Conservation (phyloP, 768 basidiomycete genomes). For the Tylopilus balloui region DNA sequence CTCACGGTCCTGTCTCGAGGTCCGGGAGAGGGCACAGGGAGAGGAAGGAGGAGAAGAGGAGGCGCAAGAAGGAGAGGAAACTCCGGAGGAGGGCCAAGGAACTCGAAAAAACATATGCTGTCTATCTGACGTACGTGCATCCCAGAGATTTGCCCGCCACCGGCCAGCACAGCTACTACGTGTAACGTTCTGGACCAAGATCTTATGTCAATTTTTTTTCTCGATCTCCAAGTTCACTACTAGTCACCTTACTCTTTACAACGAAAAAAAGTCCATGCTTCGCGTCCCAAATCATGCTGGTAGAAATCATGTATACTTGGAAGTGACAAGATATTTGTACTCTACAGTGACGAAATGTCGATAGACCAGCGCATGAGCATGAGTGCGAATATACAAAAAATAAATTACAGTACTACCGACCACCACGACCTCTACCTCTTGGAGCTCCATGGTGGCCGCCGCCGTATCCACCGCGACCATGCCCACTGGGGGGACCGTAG, state of each 20-base stretch:
- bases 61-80: conserved; percentile 62
- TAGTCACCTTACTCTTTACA: not conserved
- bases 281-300: not conserved
- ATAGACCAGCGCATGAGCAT: conserved; percentile 5
- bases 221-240: not conserved
- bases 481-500: conserved; percentile 25
- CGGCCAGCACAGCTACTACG: conserved; percentile 27
- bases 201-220: not conserved
- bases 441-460: conserved; percentile 29
- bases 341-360: not conserved
- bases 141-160: conserved; percentile 30
- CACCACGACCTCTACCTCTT: conserved; percentile 49
- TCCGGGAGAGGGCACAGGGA: conserved; percentile 51
- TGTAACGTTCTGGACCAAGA: conserved; percentile 4
- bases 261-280: not conserved
- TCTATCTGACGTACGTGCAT: conserved; percentile 55
- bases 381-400: conserved; percentile 17
- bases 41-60: conserved; percentile 55
- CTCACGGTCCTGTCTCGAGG: conserved; percentile 47
- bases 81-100: conserved; percentile 54
- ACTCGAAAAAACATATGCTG: conserved; percentile 55
- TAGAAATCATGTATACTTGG: conserved; percentile 16
- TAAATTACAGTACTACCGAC: conserved; percentile 37
- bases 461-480: conserved; percentile 39
- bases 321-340: not conserved